A percentile compares a stretch with the other conserved stretches of the same genome.
phyloP scores from a whole-genome alignment of 192 early-diverging fungal species.

The Ambispora gerdemannii region DNA sequence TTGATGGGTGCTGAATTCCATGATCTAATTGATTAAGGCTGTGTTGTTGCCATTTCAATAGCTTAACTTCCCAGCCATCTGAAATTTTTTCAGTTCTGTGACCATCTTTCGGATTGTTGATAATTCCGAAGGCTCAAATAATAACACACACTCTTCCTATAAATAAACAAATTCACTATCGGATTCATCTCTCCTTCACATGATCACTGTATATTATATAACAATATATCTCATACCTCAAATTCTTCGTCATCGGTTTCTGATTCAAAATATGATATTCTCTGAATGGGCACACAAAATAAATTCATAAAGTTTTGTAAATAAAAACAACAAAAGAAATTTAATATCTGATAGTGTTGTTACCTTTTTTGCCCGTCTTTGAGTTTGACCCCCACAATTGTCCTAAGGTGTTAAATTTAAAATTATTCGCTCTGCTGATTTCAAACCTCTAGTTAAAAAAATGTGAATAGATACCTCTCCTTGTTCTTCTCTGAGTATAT shows the following conservation, averaged over 20 bases:
- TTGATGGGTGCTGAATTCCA: constrained; percentile 12
- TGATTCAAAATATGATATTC: constrained; percentile 20
- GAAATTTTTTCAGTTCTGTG: constrained; percentile 11
- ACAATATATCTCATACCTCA: constrained; percentile 23
- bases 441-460: no score
- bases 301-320: no score
- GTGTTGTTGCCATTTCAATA: constrained; percentile 27
- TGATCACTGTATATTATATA: constrained; percentile 28
- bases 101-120: constrained; percentile 24
- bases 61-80: constrained; percentile 21
- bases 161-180: constrained; percentile 30
- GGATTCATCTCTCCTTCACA: constrained; percentile 21
- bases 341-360: no score
- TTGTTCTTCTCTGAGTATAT: no score
- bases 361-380: no score
- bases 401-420: no score
- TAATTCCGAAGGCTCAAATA: constrained; percentile 24
- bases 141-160: constrained; percentile 21
- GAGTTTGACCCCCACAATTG: no score
- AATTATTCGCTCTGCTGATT: no score
- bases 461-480: no score
- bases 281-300: no score
- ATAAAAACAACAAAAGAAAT: no score
- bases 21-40: constrained; percentile 26
- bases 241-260: constrained; percentile 27